Evolutionary conservation across 2,329 filamentous ascomycete genomes (phyloP), one percentile per base, ranked within the genome.

Genomic region (Plenodomus biglobosus): DNA sequence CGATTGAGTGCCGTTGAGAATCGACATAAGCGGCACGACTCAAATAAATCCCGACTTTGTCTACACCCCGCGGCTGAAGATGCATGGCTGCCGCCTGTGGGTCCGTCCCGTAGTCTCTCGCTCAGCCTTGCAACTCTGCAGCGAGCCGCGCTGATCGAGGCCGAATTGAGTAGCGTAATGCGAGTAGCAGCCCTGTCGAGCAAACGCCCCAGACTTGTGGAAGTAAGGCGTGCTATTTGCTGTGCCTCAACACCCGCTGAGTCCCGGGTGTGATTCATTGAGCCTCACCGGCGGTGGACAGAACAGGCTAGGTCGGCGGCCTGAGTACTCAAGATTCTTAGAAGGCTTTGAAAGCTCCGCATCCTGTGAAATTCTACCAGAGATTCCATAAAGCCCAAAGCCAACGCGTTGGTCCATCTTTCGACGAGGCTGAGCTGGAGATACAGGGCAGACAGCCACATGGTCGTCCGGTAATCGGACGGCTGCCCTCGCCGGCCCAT

Each of bases 41-140:
- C 21, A 35, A 40, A 30, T 13, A 30, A 38, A 38, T 22, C 30
- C 27, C 27, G 39, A 37, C 45, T 34, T 24, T 39, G 36, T 30
- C n/a, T 22, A 44, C 40, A 43, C 42, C 39, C 46, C 32, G 46
- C 42, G 48, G 58, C 52, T 62, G 50, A 52, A 49, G 42, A 44
- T 45, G 51, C 44, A 49, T 54, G 50, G 42, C 45, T 49, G 51
- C 45, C 50, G 51, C 48, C 48, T 58, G 39, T 48, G 50, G 48
- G 46, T 37, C 40, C 40, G 41, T 42, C 32, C 38, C 18, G 27
- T 15, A 32, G 8, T 32, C 27, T 32, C 27, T 32, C 27, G 27
- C 27, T 61, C 56, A 60, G 58, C 50, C 55, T 50, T 51, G 46
- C 40, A 40, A 43, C 49, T 50, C 48, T 38, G 46, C 48, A 54